Base-by-base conservation (phyloP, 768 basidiomycete species). In the Lactarius evosmus region DNA sequence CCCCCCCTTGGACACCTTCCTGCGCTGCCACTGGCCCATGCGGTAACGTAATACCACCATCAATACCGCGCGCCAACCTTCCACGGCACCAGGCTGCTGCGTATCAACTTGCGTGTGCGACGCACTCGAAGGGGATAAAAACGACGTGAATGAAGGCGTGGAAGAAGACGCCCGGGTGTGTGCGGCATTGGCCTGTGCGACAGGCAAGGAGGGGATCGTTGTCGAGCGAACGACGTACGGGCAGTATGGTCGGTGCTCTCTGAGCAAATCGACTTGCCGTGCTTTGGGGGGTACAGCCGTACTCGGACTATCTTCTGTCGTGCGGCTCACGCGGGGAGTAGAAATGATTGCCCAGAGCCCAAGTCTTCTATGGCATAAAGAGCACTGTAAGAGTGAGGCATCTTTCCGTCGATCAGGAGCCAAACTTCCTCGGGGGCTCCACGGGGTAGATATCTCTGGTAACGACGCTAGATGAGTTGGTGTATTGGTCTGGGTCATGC, bases 21-120 rank as follows among this genome's bases (percentile, higher is more conserved):
- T 73, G 53, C 83, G 83, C 66, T 78, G 78, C 65, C 84, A 80
- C 69, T 85, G 82, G 9, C 82, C 81, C 72, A 86, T 77, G 7
- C 87, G 87, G 69, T 88, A 83, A 27, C 91, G 82, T 57, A 86
- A 73, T 19, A 91, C 78, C 27, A 89, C 81, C 7, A 82, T 81
- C 63, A 92, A 73, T n/a, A 90, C 85, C 12, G 91, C 91, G 38
- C 86, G 79, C 91, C 91, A 93, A 17, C 91, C 91, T 70, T 93
- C 91, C 29, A 87, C 61, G 4, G 78, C 74, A 7, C 67, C 69
- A n/a, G 68, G 55, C 30, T 69, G 69, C n/a, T 63, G 71, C 3
- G 65, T 71, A 29, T 74, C 77, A 55, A 75, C 59, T 34, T 77
- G 74, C 25, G 75, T 70, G 38, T 72, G 38, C 1, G 79, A 77